These are phyloP conservation scores for Fraxinus greggii DNA, from an alignment of 305 asterid genomes.

Conservation along the genomic window DNA sequence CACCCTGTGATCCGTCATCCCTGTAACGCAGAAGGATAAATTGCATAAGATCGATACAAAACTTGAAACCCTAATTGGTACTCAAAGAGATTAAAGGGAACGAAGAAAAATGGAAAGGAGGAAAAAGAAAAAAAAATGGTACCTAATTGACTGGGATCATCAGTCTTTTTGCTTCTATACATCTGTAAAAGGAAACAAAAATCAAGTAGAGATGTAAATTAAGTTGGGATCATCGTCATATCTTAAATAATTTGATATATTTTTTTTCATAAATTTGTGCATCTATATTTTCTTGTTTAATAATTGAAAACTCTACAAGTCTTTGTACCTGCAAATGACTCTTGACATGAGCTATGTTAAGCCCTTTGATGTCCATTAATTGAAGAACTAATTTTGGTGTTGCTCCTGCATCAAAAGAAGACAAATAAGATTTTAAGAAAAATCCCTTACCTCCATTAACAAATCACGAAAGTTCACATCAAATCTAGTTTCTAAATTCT, in stretches of 20 bases:
- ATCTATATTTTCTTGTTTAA: neutral
- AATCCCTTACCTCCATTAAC: neutral
- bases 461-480: neutral
- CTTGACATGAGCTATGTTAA: conserved; percentile 84
- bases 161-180: conserved; percentile 76
- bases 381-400: conserved; percentile 83
- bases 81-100: neutral
- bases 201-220: neutral
- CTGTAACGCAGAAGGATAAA: conserved; percentile 23
- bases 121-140: neutral
- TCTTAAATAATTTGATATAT: neutral
- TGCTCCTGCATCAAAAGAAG: conserved; percentile 55
- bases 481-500: neutral
- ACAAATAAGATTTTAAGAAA: neutral
- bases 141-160: conserved; percentile 60
- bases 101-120: neutral
- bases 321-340: conserved; percentile 77
- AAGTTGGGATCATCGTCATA: too few species aligned
- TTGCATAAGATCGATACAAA: neutral
- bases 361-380: conserved; percentile 73
- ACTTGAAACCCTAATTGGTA: conserved; percentile 27
- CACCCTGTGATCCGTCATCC: conserved; percentile 41
- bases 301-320: neutral
- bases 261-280: neutral
- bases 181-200: conserved; percentile 47